These are phyloP conservation scores for Coniella vitis DNA, from an alignment of 2,329 filamentous ascomycete species.

Conservation along the genomic window DNA sequence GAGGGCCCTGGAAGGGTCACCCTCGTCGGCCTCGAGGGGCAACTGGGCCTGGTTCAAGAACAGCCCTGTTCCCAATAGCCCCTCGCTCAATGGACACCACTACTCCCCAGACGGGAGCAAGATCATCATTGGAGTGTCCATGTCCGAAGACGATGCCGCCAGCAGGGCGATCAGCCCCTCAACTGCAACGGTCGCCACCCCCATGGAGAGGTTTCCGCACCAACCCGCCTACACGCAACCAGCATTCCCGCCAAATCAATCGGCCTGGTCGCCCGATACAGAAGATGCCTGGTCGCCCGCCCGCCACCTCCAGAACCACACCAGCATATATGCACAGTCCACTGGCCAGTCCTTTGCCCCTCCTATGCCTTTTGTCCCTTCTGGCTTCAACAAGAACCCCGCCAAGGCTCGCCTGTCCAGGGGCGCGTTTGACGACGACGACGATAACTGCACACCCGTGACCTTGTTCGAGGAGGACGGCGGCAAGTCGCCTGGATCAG, in stretches of 20 bases:
- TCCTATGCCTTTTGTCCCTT: slow-evolving; percentile 54
- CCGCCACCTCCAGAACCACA: slow-evolving; percentile 38
- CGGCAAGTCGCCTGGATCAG: slow-evolving; percentile 28
- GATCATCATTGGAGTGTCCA: slow-evolving; percentile 64
- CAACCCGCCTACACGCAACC: slow-evolving; percentile 20
- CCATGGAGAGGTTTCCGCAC: slow-evolving; percentile 23
- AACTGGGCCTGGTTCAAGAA: slow-evolving; percentile 51
- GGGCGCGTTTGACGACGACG: slow-evolving; percentile 44
- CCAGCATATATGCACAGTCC: slow-evolving; percentile 56
- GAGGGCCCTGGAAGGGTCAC: slow-evolving; percentile 51
- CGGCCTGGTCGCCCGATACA: slow-evolving; percentile 57
- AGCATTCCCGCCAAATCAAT: slow-evolving; percentile 28
- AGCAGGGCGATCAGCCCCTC: slow-evolving; percentile 45
- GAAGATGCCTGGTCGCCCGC: slow-evolving; percentile 42
- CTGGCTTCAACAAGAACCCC: slow-evolving; percentile 30
- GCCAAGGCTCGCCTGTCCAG: slow-evolving; percentile 19
- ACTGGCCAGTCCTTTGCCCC: slow-evolving; percentile 39
- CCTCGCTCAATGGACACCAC: slow-evolving; percentile 27
- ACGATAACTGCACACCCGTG: slow-evolving; percentile 46
- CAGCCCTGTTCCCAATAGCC: slow-evolving; percentile 19
- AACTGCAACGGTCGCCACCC: slow-evolving; percentile 37
- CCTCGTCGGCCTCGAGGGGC: slow-evolving; percentile 46
- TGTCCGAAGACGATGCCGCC: slow-evolving; percentile 47
- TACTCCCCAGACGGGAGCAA: slow-evolving; percentile 64
- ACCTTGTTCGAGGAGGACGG: slow-evolving; percentile 68